These are phyloP conservation scores for Plasmopara muralis DNA, from an alignment of 352 stramenopile species.

Conservation along the genomic window DNA sequence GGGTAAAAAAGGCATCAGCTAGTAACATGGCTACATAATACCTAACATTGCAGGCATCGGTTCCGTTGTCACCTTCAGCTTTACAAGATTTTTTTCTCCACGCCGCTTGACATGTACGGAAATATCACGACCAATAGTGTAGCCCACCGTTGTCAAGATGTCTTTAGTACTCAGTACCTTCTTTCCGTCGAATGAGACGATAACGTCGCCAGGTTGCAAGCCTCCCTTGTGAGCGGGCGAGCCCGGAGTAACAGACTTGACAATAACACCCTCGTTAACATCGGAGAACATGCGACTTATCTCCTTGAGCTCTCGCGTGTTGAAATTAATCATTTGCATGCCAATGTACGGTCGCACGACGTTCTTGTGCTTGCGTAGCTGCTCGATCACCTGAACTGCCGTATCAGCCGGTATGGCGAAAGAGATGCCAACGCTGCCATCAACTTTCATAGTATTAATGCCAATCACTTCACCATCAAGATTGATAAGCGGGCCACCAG, in stretches of 20 bases:
- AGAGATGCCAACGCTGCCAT: constrained; percentile 82
- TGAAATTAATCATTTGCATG: constrained; percentile 89
- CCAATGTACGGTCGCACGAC: constrained; percentile 89
- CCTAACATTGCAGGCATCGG: constrained; percentile 35
- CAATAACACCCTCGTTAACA: constrained; percentile 73
- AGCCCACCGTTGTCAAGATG: constrained; percentile 61
- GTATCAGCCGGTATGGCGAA: constrained; percentile 93
- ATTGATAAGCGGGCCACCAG: constrained; percentile 90
- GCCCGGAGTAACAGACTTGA: constrained; percentile 70
- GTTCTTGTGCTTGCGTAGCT: constrained; percentile 83
- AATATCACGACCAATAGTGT: constrained; percentile 65
- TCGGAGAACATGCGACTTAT: constrained; percentile 64
- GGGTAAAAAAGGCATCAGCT: too few relatives aligned
- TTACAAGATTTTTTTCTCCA: constrained; percentile 37
- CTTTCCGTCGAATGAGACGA: constrained; percentile 72
- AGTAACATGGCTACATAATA: constrained; percentile 3
- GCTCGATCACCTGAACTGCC: constrained; percentile 82
- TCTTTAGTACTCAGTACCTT: constrained; percentile 67
- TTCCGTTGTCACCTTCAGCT: constrained; percentile 56
- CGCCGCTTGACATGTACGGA: constrained; percentile 56
- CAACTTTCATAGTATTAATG: constrained; percentile 94
- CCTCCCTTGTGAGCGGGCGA: constrained; percentile 78
- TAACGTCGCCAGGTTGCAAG: constrained; percentile 64
- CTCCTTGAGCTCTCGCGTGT: constrained; percentile 54
- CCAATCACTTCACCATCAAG: constrained; percentile 90